phyloP scores from a whole-genome alignment of 306 rosid species.

The Pyrus communis region DNA sequence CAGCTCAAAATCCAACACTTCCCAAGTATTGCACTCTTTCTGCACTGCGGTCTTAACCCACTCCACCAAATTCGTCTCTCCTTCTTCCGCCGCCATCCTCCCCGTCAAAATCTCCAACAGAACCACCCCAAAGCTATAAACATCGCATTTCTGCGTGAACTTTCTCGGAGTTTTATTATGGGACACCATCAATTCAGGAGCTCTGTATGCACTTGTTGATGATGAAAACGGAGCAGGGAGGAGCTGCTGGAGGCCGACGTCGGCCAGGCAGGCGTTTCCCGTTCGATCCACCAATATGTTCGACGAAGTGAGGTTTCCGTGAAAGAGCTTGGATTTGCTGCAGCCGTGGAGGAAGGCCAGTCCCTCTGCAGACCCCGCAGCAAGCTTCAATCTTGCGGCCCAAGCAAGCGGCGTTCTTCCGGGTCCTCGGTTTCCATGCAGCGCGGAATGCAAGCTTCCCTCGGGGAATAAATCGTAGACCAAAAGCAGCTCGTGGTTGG shows the following conservation, averaged over 20 bases:
- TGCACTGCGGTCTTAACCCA: background rate
- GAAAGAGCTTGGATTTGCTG: constrained; percentile 9
- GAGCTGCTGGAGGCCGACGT: constrained; percentile 18
- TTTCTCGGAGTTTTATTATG: background rate
- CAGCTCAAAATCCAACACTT: constrained; percentile 22
- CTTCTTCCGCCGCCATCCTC: background rate
- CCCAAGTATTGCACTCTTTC: constrained; percentile 5
- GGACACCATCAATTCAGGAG: constrained; percentile 7
- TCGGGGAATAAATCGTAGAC: constrained; percentile 8
- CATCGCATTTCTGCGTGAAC: constrained; percentile 10
- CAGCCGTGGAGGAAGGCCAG: constrained; percentile 10
- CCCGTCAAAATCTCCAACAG: constrained; percentile 27
- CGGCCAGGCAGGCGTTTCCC: constrained; percentile 11
- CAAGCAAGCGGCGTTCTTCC: constrained; percentile 19
- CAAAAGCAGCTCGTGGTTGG: constrained; percentile 9
- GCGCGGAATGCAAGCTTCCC: constrained; percentile 11
- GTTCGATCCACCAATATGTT: constrained; percentile 14
- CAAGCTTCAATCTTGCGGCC: constrained; percentile 14
- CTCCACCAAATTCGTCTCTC: background rate
- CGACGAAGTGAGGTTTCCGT: constrained; percentile 16
- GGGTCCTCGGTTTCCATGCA: constrained; percentile 30
- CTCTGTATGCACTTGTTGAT: background rate
- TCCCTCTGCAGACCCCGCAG: constrained; percentile 12
- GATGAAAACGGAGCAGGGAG: background rate
- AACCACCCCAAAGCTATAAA: constrained; percentile 25